Conservation (phyloP, 768 basidiomycete genomes). For the Chiua virens region DNA sequence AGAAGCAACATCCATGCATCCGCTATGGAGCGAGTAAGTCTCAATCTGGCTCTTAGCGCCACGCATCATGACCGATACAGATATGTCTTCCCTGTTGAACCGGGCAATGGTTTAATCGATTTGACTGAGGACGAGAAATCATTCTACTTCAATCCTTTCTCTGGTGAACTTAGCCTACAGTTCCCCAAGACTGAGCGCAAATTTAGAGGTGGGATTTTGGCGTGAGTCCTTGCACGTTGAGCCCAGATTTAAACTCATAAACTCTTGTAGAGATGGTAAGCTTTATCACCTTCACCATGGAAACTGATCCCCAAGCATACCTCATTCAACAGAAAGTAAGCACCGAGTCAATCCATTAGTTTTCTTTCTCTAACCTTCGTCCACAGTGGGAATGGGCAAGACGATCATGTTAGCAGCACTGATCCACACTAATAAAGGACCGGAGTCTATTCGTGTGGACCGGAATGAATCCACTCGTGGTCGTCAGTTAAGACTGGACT, state of each 20-base stretch:
- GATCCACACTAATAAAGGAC: conserved; percentile 72
- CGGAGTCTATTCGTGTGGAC: conserved; percentile 38
- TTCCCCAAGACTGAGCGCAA: conserved; percentile 81
- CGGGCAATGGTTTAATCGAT: conserved; percentile 62
- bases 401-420: conserved; percentile 92
- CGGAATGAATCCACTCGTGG: conserved; percentile 36
- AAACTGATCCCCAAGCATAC: conserved; percentile 7
- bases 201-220: conserved; percentile 86
- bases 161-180: conserved; percentile 81
- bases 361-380: conserved; percentile 3
- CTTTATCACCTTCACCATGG: neutral
- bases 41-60: neutral
- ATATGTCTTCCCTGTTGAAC: conserved; percentile 70
- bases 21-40: conserved; percentile 88
- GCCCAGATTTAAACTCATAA: conserved; percentile 3
- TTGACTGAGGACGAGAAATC: conserved; percentile 74
- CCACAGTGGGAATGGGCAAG: conserved; percentile 91
- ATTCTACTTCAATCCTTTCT: conserved; percentile 92
- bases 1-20: conserved; percentile 78
- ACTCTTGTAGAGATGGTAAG: conserved; percentile 36
- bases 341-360: conserved; percentile 1
- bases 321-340: conserved; percentile 48
- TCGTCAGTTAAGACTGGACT: conserved; percentile 63
- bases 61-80: conserved; percentile 36
- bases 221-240: conserved; percentile 49